These are phyloP conservation scores for Ustilago hordei DNA, from an alignment of 1,284 basidiomycete genomes.

Conservation along the genomic window DNA sequence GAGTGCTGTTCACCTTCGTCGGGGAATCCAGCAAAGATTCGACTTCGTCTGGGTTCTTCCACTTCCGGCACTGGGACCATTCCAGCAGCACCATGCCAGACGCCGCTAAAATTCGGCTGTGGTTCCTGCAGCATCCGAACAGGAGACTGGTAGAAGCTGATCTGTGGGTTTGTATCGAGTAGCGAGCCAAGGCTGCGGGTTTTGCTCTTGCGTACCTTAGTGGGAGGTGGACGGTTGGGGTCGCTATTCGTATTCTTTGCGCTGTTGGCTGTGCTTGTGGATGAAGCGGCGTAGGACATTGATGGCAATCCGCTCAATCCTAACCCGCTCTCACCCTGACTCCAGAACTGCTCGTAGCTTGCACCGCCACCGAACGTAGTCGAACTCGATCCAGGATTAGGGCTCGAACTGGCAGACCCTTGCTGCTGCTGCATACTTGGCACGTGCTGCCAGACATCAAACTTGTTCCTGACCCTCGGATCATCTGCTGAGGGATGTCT, in stretches of 20 bases:
- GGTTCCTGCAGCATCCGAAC: conserved; percentile 37
- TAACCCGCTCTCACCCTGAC: conserved; percentile 4
- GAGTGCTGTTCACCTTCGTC: conserved; percentile 4
- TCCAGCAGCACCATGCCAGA: conserved; percentile 4
- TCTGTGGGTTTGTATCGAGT: conserved; percentile 44
- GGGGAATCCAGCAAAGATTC: conserved; percentile 18
- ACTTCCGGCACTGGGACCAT: conserved; percentile 28
- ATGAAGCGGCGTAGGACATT: conserved; percentile 36
- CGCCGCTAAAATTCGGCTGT: conserved; percentile 8
- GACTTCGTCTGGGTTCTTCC: conserved; percentile 30
- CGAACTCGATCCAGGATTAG: conserved; percentile 19
- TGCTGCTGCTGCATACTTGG: conserved; percentile 37
- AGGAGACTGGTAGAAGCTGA: conserved; percentile 54
- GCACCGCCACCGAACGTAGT: conserved; percentile 8
- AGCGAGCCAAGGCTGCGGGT: conserved; percentile 38
- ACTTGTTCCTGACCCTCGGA: conserved; percentile 19
- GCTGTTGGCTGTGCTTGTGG: conserved; percentile 21
- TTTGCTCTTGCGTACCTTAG: conserved; percentile 35
- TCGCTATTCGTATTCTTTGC: conserved; percentile 34
- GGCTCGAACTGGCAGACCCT: conserved; percentile 17
- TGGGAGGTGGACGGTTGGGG: conserved; percentile 34
- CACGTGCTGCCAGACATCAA: conserved; percentile 56
- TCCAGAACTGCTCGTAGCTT: conserved; percentile 20
- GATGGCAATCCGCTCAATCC: conserved; percentile 23
- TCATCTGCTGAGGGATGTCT: conserved; percentile 27